Percentiles rank a stretch among this genome's conserved stretches.
Evolutionary conservation across 768 basidiomycete genomes (phyloP).

Genomic region (Rhizopogon vinicolor): DNA sequence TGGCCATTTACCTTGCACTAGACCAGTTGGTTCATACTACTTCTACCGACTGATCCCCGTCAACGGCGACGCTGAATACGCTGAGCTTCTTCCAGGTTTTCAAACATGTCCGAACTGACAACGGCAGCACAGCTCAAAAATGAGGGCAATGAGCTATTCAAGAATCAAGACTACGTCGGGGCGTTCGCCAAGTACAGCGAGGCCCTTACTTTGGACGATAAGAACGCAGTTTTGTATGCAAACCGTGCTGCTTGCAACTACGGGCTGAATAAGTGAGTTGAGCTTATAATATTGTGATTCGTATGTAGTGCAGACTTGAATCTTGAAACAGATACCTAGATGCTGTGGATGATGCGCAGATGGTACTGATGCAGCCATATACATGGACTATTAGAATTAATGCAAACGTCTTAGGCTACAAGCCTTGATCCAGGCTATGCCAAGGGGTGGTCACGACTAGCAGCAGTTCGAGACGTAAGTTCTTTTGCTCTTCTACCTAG

Average conservation of each 20-base stretch:
- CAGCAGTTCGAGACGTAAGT: slow-evolving; percentile 25
- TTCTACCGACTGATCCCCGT: background rate
- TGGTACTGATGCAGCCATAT: background rate
- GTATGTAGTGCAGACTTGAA: background rate
- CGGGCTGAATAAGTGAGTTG: slow-evolving; percentile 29
- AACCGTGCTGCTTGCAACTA: slow-evolving; percentile 40
- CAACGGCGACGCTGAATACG: background rate
- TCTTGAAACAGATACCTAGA: slow-evolving; percentile 1
- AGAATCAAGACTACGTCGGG: slow-evolving; percentile 25
- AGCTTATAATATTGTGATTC: too few relatives aligned
- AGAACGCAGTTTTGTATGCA: slow-evolving; percentile 39
- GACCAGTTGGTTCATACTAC: too few relatives aligned
- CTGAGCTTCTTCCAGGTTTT: too few relatives aligned
- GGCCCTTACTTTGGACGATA: slow-evolving; percentile 34
- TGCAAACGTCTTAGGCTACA: slow-evolving; percentile 25
- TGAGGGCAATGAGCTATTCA: slow-evolving; percentile 37
- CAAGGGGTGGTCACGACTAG: slow-evolving; percentile 40
- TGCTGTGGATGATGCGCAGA: background rate
- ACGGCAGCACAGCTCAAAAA: slow-evolving; percentile 26
- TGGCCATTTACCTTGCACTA: too few relatives aligned
- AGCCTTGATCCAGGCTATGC: slow-evolving; percentile 34
- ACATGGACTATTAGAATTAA: background rate
- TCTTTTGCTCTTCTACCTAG: too few relatives aligned
- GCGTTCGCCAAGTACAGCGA: slow-evolving; percentile 38
- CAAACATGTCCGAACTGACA: background rate